A percentile compares a stretch with the other conserved stretches of the same genome.
Evolutionary conservation across 352 stramenopile genomes (phyloP).

Genomic region (Phytophthora boehmeriae): DNA sequence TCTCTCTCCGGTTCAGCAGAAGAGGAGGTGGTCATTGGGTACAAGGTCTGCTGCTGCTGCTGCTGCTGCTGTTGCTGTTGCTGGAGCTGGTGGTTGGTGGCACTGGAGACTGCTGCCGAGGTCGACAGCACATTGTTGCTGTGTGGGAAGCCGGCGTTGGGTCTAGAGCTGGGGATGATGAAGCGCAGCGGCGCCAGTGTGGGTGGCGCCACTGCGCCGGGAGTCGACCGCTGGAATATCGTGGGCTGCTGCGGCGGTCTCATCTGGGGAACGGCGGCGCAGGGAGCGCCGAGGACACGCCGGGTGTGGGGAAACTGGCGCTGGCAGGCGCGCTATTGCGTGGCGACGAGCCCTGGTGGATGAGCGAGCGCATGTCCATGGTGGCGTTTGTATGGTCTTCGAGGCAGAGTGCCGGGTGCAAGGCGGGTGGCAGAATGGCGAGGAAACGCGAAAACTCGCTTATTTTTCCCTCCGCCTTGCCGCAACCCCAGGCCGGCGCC

Average conservation of each 20-base stretch:
- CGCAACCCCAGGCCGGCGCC: background rate
- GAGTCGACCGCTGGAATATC: conserved; percentile 27
- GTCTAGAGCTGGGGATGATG: conserved; percentile 70
- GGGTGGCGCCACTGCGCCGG: conserved; percentile 13
- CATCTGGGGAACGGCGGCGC: conserved; percentile 58
- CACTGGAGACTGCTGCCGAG: no score
- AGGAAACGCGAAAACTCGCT: background rate
- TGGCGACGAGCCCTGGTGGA: conserved; percentile 48
- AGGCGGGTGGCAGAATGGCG: background rate
- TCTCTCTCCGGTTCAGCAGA: conserved; percentile 29
- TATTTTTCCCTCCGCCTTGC: conserved; percentile 4
- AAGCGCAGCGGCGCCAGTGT: conserved; percentile 77
- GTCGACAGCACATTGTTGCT: background rate
- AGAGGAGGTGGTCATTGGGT: conserved; percentile 8
- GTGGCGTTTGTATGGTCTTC: background rate
- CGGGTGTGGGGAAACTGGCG: conserved; percentile 8
- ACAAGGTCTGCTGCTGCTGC: conserved; percentile 11
- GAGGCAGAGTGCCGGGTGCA: background rate
- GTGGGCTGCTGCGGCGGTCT: conserved; percentile 44
- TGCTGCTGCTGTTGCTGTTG: background rate
- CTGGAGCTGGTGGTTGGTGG: no score
- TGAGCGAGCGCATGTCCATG: conserved; percentile 84
- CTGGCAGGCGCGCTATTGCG: conserved; percentile 8
- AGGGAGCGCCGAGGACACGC: conserved; percentile 39
- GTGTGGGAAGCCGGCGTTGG: conserved; percentile 28